Percentiles rank a stretch among this genome's conserved stretches.
These are phyloP conservation scores for Penstemon davidsonii DNA, from an alignment of 257 asterid species.

Conservation along the genomic window DNA sequence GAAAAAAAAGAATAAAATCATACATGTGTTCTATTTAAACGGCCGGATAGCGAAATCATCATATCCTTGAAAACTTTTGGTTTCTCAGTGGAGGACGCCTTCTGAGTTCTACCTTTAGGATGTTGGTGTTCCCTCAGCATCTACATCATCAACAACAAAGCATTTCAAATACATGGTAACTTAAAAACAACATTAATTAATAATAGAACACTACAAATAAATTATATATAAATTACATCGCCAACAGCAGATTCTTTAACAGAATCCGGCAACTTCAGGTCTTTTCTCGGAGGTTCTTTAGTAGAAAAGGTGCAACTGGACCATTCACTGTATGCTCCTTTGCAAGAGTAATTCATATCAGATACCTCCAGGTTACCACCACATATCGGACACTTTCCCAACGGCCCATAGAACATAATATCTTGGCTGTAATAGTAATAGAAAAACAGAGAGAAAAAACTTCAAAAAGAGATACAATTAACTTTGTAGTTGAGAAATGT, in stretches of 20 bases:
- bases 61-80: conserved; percentile 69
- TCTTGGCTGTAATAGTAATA: conserved; percentile 59
- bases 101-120: conserved; percentile 37
- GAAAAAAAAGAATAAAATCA: not conserved
- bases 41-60: conserved; percentile 74
- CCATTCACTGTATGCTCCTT: conserved; percentile 71
- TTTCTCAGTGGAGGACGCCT: conserved; percentile 31
- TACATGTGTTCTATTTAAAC: conserved; percentile 70
- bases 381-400: conserved; percentile 59
- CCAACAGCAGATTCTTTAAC: conserved; percentile 42
- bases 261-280: conserved; percentile 60
- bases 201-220: no score
- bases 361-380: conserved; percentile 41
- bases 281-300: conserved; percentile 58
- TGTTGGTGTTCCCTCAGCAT: conserved; percentile 49
- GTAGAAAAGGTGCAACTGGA: conserved; percentile 62
- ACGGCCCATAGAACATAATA: conserved; percentile 66
- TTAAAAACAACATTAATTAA: no score
- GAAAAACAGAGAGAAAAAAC: not conserved
- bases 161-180: not conserved
- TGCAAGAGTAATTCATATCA: conserved; percentile 42
- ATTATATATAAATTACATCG: conserved; percentile 38
- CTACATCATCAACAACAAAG: conserved; percentile 35
- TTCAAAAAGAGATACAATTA: not conserved
- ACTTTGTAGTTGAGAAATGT: no score